These are phyloP conservation scores for Fusarium temperatum DNA, from an alignment of 2,329 filamentous ascomycete species.

Conservation along the genomic window DNA sequence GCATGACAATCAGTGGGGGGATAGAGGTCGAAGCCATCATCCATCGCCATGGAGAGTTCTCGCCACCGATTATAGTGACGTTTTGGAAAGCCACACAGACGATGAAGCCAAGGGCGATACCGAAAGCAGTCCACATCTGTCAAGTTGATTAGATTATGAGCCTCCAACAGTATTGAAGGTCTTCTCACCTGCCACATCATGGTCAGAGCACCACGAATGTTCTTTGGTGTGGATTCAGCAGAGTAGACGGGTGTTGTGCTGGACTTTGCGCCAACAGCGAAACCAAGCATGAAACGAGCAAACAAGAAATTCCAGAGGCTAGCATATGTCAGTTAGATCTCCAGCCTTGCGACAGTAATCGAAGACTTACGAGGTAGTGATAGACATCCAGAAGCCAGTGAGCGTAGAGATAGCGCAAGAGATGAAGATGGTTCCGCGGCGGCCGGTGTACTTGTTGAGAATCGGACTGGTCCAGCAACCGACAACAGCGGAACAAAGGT, in stretches of 20 bases:
- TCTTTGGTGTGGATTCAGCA: conserved; percentile 50
- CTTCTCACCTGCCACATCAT: conserved; percentile 49
- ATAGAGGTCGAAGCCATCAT: conserved; percentile 62
- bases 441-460: conserved; percentile 69
- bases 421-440: conserved; percentile 71
- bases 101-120: conserved; percentile 53
- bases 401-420: conserved; percentile 64
- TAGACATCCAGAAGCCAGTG: conserved; percentile 64
- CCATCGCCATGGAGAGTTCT: conserved; percentile 46
- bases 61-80: conserved; percentile 46
- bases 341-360: accelerated
- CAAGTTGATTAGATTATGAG: accelerated
- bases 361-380: conserved; percentile 62
- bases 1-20: conserved; percentile 60
- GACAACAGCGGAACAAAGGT: conserved; percentile 58
- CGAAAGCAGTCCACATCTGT: conserved; percentile 47
- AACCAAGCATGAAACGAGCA: conserved; percentile 49
- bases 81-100: conserved; percentile 47
- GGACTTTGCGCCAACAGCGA: conserved; percentile 51
- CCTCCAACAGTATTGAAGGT: accelerated
- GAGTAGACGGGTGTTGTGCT: conserved; percentile 49
- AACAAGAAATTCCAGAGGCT: conserved; percentile 41
- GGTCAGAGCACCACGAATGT: conserved; percentile 50
- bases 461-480: conserved; percentile 49
- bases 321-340: accelerated